These are phyloP conservation scores for Ganoderma boninense DNA, from an alignment of 1,284 basidiomycete genomes.

Conservation along the genomic window DNA sequence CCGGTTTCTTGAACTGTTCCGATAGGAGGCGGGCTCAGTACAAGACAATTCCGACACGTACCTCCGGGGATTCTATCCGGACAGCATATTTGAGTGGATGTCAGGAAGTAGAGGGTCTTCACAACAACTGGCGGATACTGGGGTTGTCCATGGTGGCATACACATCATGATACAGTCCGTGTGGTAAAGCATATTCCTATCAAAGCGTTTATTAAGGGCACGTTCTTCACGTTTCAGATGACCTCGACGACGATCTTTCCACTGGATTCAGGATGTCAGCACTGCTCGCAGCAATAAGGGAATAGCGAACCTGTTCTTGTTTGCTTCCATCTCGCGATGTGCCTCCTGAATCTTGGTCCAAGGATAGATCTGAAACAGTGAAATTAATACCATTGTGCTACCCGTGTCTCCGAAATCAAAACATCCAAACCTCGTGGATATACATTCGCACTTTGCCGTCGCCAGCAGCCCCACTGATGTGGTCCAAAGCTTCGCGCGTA, in stretches of 20 bases:
- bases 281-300: neutral
- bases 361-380: conserved; percentile 67
- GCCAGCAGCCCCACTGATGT: conserved; percentile 66
- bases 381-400: neutral
- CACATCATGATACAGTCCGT: neutral
- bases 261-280: conserved; percentile 16
- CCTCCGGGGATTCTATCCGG: neutral
- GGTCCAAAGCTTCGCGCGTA: conserved; percentile 58
- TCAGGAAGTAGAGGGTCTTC: neutral
- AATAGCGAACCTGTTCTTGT: conserved; percentile 68
- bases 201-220: neutral
- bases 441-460: conserved; percentile 74
- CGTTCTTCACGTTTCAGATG: conserved; percentile 6
- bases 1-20: conserved; percentile 3
- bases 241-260: conserved; percentile 61
- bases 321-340: conserved; percentile 88
- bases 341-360: conserved; percentile 89
- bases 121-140: neutral
- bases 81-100: neutral
- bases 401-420: neutral
- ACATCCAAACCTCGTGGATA: conserved; percentile 71
- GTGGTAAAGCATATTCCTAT: neutral
- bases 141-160: neutral
- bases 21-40: conserved; percentile 5
- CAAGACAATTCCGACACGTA: neutral